A percentile compares a stretch with the other conserved stretches of the same genome.
Evolutionary conservation across 306 rosid genomes (phyloP).

Genomic region (Lupinus albus): DNA sequence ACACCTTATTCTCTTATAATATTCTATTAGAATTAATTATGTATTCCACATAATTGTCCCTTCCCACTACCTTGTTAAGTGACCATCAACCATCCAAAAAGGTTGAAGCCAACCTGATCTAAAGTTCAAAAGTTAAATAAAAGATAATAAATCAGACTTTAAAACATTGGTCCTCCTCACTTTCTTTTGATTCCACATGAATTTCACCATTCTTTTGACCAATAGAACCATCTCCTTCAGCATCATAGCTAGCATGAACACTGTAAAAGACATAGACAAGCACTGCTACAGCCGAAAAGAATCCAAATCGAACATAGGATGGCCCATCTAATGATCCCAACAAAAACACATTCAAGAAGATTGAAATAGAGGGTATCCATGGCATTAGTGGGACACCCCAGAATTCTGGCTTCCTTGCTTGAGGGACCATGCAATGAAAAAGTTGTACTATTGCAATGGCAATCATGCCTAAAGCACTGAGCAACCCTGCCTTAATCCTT

Average conservation of each 20-base stretch:
- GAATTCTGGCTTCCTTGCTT: slow-evolving; percentile 75
- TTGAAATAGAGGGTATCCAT: slow-evolving; percentile 83
- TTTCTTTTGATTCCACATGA: slow-evolving; percentile 49
- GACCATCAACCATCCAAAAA: slow-evolving; percentile 41
- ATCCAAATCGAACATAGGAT: slow-evolving; percentile 76
- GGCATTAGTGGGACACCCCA: slow-evolving; percentile 99
- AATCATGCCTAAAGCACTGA: slow-evolving; percentile 51
- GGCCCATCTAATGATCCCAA: slow-evolving; percentile 73
- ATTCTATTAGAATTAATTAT: slow-evolving; percentile 26
- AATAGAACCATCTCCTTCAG: slow-evolving; percentile 58
- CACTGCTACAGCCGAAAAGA: slow-evolving; percentile 61
- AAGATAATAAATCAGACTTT: slow-evolving; percentile 53
- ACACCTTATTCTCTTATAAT: too few species aligned
- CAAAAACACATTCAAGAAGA: slow-evolving; percentile 75
- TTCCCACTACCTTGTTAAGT: slow-evolving; percentile 23
- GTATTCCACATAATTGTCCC: slow-evolving; percentile 31
- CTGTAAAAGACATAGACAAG: slow-evolving; percentile 81
- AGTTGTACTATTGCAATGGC: slow-evolving; percentile 57
- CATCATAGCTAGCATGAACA: slow-evolving; percentile 91
- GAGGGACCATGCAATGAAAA: slow-evolving; percentile 77
- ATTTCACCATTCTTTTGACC: slow-evolving; percentile 57
- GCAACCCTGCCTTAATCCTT: slow-evolving; percentile 56
- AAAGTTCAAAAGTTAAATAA: not conserved
- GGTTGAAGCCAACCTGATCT: slow-evolving; percentile 25
- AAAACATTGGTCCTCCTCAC: slow-evolving; percentile 44